A percentile compares a stretch with the other conserved stretches of the same genome.
phyloP scores from a whole-genome alignment of 140 eudicot genomes.

The Flaveria floridana region DNA sequence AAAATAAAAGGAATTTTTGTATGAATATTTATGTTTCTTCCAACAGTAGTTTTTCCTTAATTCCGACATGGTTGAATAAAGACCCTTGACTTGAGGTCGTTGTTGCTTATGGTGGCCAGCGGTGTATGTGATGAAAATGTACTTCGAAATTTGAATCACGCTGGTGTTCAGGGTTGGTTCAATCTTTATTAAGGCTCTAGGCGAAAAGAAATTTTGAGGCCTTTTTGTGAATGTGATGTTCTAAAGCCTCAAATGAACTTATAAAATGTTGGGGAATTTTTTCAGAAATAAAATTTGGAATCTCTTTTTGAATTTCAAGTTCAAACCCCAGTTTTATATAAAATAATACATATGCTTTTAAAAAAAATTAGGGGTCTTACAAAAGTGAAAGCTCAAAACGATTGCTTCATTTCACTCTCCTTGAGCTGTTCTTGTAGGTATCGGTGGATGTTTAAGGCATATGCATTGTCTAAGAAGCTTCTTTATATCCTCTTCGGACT shows the following conservation, averaged over 20 bases:
- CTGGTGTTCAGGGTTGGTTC: not conserved
- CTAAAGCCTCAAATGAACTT: no score
- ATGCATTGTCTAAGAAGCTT: slow-evolving; percentile 30
- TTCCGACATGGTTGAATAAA: not conserved
- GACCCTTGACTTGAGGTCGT: not conserved
- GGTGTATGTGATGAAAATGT: not conserved
- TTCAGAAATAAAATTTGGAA: no score
- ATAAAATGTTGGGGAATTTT: no score
- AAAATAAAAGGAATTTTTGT: not conserved
- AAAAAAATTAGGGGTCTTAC: no score
- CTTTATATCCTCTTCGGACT: not conserved
- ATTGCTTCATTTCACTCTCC: no score
- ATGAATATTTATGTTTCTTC: not conserved
- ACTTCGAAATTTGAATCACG: slow-evolving; percentile 2
- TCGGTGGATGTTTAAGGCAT: slow-evolving; percentile 8
- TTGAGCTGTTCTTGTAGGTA: not conserved
- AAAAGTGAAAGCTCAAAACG: no score
- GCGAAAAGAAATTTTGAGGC: no score
- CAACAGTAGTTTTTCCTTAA: slow-evolving; percentile 13
- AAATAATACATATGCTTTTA: no score
- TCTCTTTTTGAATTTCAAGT: no score
- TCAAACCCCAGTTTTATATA: no score
- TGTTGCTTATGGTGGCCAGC: not conserved
- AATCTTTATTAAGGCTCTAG: no score
- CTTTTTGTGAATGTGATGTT: no score